Evolutionary conservation across 495 filamentous ascomycete species (phyloP).

Genomic region (Aspergillus sclerotioniger): DNA sequence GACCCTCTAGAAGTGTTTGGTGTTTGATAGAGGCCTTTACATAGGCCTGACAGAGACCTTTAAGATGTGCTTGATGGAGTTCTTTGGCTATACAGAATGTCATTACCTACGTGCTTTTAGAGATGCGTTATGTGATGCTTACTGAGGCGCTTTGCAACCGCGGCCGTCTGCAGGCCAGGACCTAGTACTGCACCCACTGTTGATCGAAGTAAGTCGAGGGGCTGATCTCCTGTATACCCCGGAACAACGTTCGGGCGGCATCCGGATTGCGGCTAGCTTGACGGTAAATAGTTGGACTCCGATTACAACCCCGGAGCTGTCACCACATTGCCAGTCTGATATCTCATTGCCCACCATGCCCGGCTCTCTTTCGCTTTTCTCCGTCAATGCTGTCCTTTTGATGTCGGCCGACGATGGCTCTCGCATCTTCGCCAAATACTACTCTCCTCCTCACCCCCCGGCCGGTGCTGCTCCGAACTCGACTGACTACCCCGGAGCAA

Average conservation of each 20-base stretch:
- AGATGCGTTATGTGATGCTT: no score
- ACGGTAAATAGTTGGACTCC: slow-evolving; percentile 28
- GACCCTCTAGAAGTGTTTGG: no score
- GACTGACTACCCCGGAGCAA: slow-evolving; percentile 59
- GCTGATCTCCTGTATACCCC: slow-evolving; percentile 15
- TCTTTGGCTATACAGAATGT: no score
- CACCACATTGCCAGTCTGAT: slow-evolving; percentile 5
- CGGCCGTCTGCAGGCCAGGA: no score
- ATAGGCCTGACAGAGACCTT: no score
- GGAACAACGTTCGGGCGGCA: slow-evolving; percentile 42
- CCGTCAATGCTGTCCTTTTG: slow-evolving; percentile 88
- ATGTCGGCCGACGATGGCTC: slow-evolving; percentile 84
- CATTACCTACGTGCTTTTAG: no score
- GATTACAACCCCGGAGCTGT: slow-evolving; percentile 3
- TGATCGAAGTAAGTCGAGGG: background rate
- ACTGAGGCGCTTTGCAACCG: no score
- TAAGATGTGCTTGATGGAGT: no score
- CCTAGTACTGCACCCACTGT: no score
- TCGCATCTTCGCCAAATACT: slow-evolving; percentile 95
- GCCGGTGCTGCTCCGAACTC: slow-evolving; percentile 49
- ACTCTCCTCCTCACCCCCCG: slow-evolving; percentile 77
- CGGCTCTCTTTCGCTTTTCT: slow-evolving; percentile 73
- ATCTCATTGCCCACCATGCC: slow-evolving; percentile 36
- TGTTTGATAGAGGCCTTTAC: no score
- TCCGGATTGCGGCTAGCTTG: slow-evolving; percentile 41